Base-by-base conservation (phyloP, 768 basidiomycete species). In the Imleria badia region DNA sequence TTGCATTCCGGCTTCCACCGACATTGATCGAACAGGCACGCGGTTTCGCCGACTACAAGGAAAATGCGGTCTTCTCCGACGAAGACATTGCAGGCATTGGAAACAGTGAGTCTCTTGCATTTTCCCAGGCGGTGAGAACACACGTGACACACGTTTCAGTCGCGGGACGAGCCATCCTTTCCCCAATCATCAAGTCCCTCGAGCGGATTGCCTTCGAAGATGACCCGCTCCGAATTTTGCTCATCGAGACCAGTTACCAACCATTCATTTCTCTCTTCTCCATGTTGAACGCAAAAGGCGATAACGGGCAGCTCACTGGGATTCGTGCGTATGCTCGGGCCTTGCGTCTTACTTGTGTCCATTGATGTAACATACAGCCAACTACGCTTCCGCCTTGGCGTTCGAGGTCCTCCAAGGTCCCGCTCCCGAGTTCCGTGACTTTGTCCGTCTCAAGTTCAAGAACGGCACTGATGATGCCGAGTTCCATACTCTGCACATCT, bases 251-350 rank as follows among this genome's bases (percentile, higher is more conserved):
- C 10, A 88, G 89, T 52, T 94, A 93, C 75, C 91, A 93, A 70
- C 85, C 91, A 6, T 90, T 94, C 79, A 83, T 92, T 63, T 91
- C 89, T 10, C 78, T 94, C 66, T 87, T 95, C 80, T 81, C 83
- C 63, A 83, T 88, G 73, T 80, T 89, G 36, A 85, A 83, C 34
- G 75, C 85, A 51, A 63, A 74, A 52, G 70, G 76, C 40, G 70
- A 75, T 19, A 72, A 81, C 54, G 84, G 85, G 5, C 78, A 83
- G 55, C 66, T 84, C 56, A 68, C 71, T 53, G 87, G 79, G 26
- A 81, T 90, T 57, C 85, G 87, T 90, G 59, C 64, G 87, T 81
- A 7, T n/a, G 1, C 1, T 41, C 13, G 35, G 22, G 12, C 19
- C 7, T 35, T 35, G 26, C n/a, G 9, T n/a, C 10, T 45, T 29